phyloP scores from a whole-genome alignment of 2,329 filamentous ascomycete species.

The Xylariales sp. region DNA sequence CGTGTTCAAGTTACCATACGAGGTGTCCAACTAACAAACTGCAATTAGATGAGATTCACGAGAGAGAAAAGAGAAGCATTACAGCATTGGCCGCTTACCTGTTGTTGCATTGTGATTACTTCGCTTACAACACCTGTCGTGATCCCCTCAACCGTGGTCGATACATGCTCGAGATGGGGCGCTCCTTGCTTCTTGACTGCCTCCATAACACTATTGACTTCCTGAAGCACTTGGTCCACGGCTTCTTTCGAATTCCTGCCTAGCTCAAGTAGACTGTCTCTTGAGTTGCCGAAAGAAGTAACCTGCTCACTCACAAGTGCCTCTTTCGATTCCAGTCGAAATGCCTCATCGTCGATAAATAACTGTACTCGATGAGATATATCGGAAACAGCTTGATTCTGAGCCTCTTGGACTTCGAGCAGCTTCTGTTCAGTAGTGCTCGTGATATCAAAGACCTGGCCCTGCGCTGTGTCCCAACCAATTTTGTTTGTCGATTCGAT shows the following conservation, averaged over 20 bases:
- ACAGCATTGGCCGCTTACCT: no score
- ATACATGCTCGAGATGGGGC: conserved; percentile 77
- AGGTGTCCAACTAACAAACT: conserved; percentile 75
- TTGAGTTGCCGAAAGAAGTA: conserved; percentile 61
- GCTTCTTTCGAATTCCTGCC: conserved; percentile 70
- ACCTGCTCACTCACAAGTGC: conserved; percentile 67
- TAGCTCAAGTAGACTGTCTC: conserved; percentile 63
- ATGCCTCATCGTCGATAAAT: conserved; percentile 73
- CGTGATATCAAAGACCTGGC: conserved; percentile 72
- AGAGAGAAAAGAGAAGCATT: no score
- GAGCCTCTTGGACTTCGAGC: conserved; percentile 65
- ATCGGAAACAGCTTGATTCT: conserved; percentile 63
- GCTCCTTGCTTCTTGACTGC: conserved; percentile 83
- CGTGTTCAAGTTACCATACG: conserved; percentile 76
- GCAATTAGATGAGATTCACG: no score
- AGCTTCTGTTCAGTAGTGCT: conserved; percentile 72
- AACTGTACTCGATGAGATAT: conserved; percentile 68
- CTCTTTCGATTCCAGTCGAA: conserved; percentile 66
- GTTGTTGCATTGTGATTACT: conserved; percentile 75
- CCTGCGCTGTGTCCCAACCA: conserved; percentile 73
- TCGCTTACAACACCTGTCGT: conserved; percentile 85
- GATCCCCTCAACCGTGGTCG: conserved; percentile 80
- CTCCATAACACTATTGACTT: conserved; percentile 85
- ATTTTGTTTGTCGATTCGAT: conserved; percentile 75
- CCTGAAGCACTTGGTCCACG: conserved; percentile 87